These are phyloP conservation scores for Cercophora sp. DNA, from an alignment of 495 filamentous ascomycete species.

Conservation along the genomic window DNA sequence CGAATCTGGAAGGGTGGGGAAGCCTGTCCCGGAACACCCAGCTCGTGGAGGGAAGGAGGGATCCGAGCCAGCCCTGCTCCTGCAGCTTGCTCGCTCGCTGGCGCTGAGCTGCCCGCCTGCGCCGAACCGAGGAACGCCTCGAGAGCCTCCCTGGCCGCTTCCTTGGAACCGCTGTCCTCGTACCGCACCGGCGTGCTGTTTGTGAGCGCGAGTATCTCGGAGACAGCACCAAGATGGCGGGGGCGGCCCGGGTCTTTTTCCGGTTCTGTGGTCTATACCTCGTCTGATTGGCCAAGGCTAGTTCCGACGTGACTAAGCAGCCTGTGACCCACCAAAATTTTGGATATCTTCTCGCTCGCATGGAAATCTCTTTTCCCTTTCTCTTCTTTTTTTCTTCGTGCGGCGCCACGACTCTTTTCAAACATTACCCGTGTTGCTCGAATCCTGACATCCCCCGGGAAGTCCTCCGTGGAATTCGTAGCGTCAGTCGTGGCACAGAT, in stretches of 20 bases:
- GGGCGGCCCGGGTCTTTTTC: constrained; percentile 10
- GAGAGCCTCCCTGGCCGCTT: neutral
- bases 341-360: constrained; percentile 7
- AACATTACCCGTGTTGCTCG: constrained; percentile 48
- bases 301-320: constrained; percentile 4
- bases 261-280: no score
- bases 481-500: constrained; percentile 49
- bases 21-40: neutral
- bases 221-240: constrained; percentile 2
- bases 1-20: constrained; percentile 25
- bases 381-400: constrained; percentile 30
- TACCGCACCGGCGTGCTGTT: neutral
- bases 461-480: constrained; percentile 34
- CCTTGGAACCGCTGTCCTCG: no score
- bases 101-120: neutral
- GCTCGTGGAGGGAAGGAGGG: neutral
- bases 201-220: neutral
- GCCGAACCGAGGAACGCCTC: constrained; percentile 6
- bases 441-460: constrained; percentile 31
- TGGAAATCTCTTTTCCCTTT: constrained; percentile 16
- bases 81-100: neutral
- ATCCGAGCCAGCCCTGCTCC: constrained; percentile 12
- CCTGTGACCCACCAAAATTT: constrained; percentile 11
- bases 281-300: neutral
- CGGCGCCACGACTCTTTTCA: constrained; percentile 37